Conservation (phyloP, 805 yeast genomes). For the Tetrapisispora taiwanensis region DNA sequence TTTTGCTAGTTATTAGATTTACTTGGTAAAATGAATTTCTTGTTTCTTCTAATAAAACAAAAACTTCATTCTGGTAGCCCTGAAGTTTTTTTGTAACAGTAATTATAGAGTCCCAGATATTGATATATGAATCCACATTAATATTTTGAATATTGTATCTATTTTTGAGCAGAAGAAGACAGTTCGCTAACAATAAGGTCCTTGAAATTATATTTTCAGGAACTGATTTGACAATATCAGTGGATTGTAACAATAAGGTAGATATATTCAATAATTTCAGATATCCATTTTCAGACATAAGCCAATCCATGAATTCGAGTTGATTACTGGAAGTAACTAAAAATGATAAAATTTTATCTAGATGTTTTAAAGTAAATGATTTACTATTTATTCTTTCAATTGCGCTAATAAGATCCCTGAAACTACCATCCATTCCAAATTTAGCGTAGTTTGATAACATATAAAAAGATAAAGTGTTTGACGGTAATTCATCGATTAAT, state of each 20-base stretch:
- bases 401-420: conserved; percentile 7
- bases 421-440: not conserved
- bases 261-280: conserved; percentile 12
- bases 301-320: conserved; percentile 14
- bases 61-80: conserved; percentile 19
- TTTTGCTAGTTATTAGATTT: conserved; percentile 11
- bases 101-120: conserved; percentile 16
- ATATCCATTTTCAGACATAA: conserved; percentile 16
- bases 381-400: conserved; percentile 18
- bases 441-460: conserved; percentile 5
- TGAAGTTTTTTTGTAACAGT: conserved; percentile 13
- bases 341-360: conserved; percentile 17
- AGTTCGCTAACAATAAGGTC: conserved; percentile 18
- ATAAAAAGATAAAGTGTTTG: conserved; percentile 9
- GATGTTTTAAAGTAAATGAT: conserved; percentile 22
- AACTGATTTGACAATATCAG: conserved; percentile 16
- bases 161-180: conserved; percentile 9
- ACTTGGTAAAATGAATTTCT: conserved; percentile 11
- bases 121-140: conserved; percentile 1
- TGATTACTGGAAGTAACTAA: conserved; percentile 8
- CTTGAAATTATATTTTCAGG: conserved; percentile 22
- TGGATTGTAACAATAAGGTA: conserved; percentile 17
- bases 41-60: conserved; percentile 17
- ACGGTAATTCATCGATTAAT: conserved; percentile 4
- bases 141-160: not conserved